A percentile compares a stretch with the other conserved stretches of the same genome.
These are phyloP conservation scores for Penicillium corylophilum DNA, from an alignment of 2,329 filamentous ascomycete species.

Conservation along the genomic window DNA sequence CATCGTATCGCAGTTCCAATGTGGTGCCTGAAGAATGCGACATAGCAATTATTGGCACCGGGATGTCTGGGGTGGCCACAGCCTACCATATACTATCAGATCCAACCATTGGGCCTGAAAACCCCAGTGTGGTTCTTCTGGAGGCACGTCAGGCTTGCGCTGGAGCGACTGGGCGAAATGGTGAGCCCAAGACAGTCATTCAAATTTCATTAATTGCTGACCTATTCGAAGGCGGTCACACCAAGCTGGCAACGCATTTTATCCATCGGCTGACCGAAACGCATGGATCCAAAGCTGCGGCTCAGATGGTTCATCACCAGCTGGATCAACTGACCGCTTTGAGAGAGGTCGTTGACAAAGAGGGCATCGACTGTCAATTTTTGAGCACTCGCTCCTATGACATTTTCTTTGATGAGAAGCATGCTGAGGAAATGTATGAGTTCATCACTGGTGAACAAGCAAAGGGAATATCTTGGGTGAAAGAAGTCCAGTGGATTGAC, in stretches of 20 bases:
- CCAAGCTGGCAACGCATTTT: not conserved
- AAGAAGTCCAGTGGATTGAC: not conserved
- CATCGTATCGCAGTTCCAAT: not conserved
- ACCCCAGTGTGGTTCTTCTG: constrained; percentile 31
- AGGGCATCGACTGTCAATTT: constrained; percentile 47
- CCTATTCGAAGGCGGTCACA: not conserved
- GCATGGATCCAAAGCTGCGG: constrained; percentile 35
- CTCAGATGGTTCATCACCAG: constrained; percentile 43
- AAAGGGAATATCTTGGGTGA: not conserved
- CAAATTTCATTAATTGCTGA: not conserved
- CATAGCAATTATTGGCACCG: not conserved
- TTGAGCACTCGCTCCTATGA: constrained; percentile 40
- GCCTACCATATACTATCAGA: not conserved
- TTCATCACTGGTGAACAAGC: not conserved
- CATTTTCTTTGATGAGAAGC: constrained; percentile 37
- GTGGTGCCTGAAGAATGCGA: not conserved
- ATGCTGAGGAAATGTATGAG: not conserved
- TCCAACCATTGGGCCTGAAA: not conserved
- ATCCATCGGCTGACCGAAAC: constrained; percentile 36
- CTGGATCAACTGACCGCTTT: constrained; percentile 40
- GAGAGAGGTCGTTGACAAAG: constrained; percentile 39
- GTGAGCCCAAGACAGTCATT: constrained; percentile 11
- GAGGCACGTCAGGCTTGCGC: constrained; percentile 42
- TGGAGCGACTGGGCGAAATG: constrained; percentile 46
- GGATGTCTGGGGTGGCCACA: not conserved